Base-by-base conservation (phyloP, 371 early-diverging fungal genomes). In the Actinomucor elegans region DNA sequence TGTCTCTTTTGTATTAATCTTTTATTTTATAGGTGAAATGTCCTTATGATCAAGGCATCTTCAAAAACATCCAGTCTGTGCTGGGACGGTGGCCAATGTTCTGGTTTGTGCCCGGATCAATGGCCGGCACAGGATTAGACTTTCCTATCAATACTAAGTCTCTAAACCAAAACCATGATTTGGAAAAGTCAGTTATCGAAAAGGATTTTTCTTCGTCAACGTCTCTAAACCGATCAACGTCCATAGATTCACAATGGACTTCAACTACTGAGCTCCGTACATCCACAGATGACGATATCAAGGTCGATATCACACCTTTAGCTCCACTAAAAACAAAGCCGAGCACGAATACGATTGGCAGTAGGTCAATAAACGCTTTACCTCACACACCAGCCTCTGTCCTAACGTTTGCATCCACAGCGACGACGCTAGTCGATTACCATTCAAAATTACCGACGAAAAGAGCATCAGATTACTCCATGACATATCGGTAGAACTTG, bases 11-110 rank as follows among this genome's bases (percentile, higher is more conserved):
- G 17, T 32, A 7, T 5, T 9, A 26, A 27, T n/a, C n/a, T n/a
- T n/a, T n/a, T n/a, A 29, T 38, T 20, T 12, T 57, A 84, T 61
- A 86, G 85, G 69, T 80, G 11, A 71, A 67, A 42, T 93, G 88
- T 69, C 99, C 99, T 2, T 99, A 97, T 73, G 90, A 99, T 71
- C 68, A 98, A 45, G 98, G 99, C 4, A 52, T 81, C 5, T 59
- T 78, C 50, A 75, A 78, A 38, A 97, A 97, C 55, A 78, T 93
- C 47, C 74, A 71, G 21, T 66, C 86, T 15, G 89, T 95, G 11
- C 84, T 97, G 48, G 97, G 97, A 4, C 60, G 61, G 14, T 72
- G 61, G 28, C 62, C 78, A 3, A 55, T 80, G 40, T 68, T 93
- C 9, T 95, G 94, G 94, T 73, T 87, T 55, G 63, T 81, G 61